Conservation (phyloP, 2,329 filamentous ascomycete genomes). For the Pseudogymnoascus verrucosus region DNA sequence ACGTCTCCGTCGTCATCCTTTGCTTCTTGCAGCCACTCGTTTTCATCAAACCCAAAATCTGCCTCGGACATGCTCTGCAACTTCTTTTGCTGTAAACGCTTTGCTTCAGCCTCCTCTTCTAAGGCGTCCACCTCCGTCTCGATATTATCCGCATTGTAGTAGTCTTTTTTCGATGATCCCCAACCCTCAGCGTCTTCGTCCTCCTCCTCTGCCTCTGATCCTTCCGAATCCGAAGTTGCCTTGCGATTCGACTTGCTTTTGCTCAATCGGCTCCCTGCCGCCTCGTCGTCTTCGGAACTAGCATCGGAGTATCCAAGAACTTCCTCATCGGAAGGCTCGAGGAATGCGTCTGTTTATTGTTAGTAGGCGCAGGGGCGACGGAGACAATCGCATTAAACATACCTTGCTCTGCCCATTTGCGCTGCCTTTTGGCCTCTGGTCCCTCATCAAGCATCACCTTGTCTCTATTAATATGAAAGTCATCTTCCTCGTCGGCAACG, state of each 20-base stretch:
- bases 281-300: constrained; percentile 31
- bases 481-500: constrained; percentile 88
- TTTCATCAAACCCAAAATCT: constrained; percentile 89
- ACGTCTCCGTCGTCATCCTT: constrained; percentile 46
- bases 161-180: constrained; percentile 81
- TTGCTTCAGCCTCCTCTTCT: constrained; percentile 87
- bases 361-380: constrained; percentile 11
- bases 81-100: constrained; percentile 83
- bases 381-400: constrained; percentile 17
- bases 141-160: constrained; percentile 78
- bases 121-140: constrained; percentile 63
- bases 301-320: constrained; percentile 43
- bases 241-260: constrained; percentile 48
- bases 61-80: constrained; percentile 80
- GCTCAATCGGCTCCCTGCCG: constrained; percentile 20
- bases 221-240: constrained; percentile 43
- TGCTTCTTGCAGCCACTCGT: constrained; percentile 65
- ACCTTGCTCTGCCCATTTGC: constrained; percentile 62
- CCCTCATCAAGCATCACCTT: constrained; percentile 78
- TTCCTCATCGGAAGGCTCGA: constrained; percentile 57
- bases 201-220: constrained; percentile 47
- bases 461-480: constrained; percentile 82
- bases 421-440: constrained; percentile 67
- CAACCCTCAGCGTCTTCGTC: constrained; percentile 62
- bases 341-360: constrained; percentile 35